Evolutionary conservation across 306 rosid species (phyloP), one percentile per base, ranked within the genome.

Genomic region (Medicago arabica): DNA sequence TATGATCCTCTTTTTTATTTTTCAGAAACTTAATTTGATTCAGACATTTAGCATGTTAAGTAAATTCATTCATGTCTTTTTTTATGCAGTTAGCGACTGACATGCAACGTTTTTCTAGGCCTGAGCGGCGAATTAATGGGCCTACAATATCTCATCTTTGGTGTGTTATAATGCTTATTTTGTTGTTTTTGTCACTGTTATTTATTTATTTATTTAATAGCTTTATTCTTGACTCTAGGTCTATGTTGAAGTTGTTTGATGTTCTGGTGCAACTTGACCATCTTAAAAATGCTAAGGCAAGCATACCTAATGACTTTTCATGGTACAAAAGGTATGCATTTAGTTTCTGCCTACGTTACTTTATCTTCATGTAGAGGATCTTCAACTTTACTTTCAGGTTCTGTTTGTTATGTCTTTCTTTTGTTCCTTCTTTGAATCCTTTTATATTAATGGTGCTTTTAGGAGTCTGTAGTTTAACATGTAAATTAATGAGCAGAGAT

Each of bases 61-160:
- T 80, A 61, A 39, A 74, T 49, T 41, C 38, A 50, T 76, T 69
- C 39, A 68, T 64, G 50, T 34, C 80, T 14, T 79, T 82, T 59
- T 71, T 67, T 65, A 49, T 82, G 90, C 91, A 95, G 98, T 82
- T 95, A 79, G 98, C 96, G 76, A 87, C 98, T 40, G 98, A 95
- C 80, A 92, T 95, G 98, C 98, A 95, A 83, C 95, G 98, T 46
- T 95, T 95, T 86, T 95, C 98, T 72, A 87, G 98, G 85, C 98
- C 97, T 17, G 98, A 92, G 87, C 86, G 98, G 51, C 96, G 97
- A 79, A 92, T 95, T 50, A 95, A 95, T 85, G 98, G 98, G 65
- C 98, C 98, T 36, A 86, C 98, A 78, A 82, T 92, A 71, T 90
- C 97, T 80, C 98, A 95, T 85, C 88, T 95, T 21, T 95, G 98